Evolutionary conservation across 1,284 basidiomycete genomes (phyloP), one percentile per base, ranked within the genome.

Genomic region (Boletus coffeatus): DNA sequence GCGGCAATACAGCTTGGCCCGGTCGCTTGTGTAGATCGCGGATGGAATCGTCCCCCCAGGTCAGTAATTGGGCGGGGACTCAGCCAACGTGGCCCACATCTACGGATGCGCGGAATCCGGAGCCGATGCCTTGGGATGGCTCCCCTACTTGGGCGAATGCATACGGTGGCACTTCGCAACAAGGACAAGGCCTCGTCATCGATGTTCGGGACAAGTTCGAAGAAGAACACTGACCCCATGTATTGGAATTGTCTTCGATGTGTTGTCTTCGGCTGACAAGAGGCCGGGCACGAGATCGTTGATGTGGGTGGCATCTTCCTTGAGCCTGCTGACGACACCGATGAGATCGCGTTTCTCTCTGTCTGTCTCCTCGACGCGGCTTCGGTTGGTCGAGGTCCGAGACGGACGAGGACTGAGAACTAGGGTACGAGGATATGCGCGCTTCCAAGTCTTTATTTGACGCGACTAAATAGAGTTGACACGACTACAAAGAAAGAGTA

Each of bases 291-390:
- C 29, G 29, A 32, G 29, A 32, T 32, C 29, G 29, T 32, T 32
- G 29, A 32, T 32, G 29, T 89, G 85, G 14, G 80, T 69, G 57
- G 79, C 77, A 66, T 93, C 91, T 67, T 89, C 84, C 72, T 89
- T 87, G 63, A 91, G 72, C 60, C 89, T 81, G 71, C 85, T 90
- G 10, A 93, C 83, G 29, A 91, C 86, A 46, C 80, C 81, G 46
- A 94, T 78, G 58, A 93, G 80, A 65, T 92, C 90, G 34, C 90
- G 83, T 73, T 93, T 93, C 77, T 93, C 92, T 56, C 86, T 81
- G 67, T 93, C 90, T 1, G 82, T 81, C 67, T 92, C 87, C 5
- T 90, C 87, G 4, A 89, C 77, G 43, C 83, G 82, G 62, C 76
- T 80, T 67, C 81, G 85, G 72, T 3, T 76, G 73, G 41, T 84